Conservation (phyloP, 805 yeast genomes). For the Candida nemodendra region DNA sequence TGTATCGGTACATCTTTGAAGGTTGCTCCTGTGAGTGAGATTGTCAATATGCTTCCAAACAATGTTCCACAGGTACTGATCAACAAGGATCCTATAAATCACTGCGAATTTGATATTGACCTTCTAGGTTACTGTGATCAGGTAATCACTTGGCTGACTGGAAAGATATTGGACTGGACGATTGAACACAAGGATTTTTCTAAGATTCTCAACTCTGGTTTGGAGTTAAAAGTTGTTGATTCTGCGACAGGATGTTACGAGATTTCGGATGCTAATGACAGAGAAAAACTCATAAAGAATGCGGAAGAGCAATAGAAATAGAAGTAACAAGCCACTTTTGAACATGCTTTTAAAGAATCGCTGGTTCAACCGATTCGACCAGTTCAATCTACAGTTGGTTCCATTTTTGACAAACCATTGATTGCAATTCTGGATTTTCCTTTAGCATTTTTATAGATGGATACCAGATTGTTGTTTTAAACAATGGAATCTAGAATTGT, state of each 20-base stretch:
- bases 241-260: constrained; percentile 35
- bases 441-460: no score
- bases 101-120: constrained; percentile 75
- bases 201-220: constrained; percentile 32
- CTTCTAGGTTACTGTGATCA: constrained; percentile 83
- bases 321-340: no score
- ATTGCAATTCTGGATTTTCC: no score
- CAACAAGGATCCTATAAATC: constrained; percentile 72
- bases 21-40: constrained; percentile 89
- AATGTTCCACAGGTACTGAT: constrained; percentile 80
- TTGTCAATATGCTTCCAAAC: constrained; percentile 70
- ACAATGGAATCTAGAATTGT: no score
- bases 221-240: constrained; percentile 31
- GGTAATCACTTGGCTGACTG: constrained; percentile 63
- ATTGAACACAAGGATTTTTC: constrained; percentile 54
- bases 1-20: constrained; percentile 90
- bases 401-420: no score
- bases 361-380: constrained; percentile 2
- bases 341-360: constrained; percentile 8
- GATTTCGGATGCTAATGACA: constrained; percentile 31
- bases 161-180: constrained; percentile 53
- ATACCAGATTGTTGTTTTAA: no score
- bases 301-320: constrained; percentile 4
- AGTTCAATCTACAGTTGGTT: constrained; percentile 47
- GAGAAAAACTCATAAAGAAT: constrained; percentile 15